phyloP scores from a whole-genome alignment of 306 rosid species.

The Ziziphus jujuba region DNA sequence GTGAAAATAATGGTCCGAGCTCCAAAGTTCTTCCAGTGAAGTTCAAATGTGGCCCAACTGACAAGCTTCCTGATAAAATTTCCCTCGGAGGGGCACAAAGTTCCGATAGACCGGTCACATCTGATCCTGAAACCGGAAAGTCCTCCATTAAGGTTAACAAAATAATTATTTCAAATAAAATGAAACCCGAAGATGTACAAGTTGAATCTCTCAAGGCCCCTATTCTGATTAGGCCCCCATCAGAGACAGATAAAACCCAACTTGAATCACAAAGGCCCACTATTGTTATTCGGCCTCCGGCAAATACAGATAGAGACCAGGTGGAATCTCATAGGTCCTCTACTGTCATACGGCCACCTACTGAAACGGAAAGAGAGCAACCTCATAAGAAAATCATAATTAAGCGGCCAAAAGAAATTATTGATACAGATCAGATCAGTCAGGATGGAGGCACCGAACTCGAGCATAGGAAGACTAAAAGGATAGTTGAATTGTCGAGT shows the following conservation, averaged over 20 bases:
- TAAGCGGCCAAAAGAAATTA: constrained; percentile 70
- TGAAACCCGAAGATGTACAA: constrained; percentile 59
- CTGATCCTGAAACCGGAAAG: constrained; percentile 78
- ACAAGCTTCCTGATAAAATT: constrained; percentile 63
- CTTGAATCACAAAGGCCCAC: constrained; percentile 40
- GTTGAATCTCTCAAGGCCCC: constrained; percentile 64
- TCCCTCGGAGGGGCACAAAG: constrained; percentile 48
- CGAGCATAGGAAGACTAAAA: constrained; percentile 82
- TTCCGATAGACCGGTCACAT: constrained; percentile 61
- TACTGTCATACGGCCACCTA: constrained; percentile 40
- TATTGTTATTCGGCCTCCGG: constrained; percentile 47
- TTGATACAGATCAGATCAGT: constrained; percentile 67
- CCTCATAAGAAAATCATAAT: constrained; percentile 75
- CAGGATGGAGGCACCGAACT: constrained; percentile 53
- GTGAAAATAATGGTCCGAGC: constrained; percentile 36
- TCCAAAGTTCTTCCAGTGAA: constrained; percentile 67
- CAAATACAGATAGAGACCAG: constrained; percentile 46
- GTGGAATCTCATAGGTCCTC: constrained; percentile 51
- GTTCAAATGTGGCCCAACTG: constrained; percentile 82
- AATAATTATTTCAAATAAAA: constrained; percentile 66
- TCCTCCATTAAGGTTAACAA: constrained; percentile 56
- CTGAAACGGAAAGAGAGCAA: constrained; percentile 62
- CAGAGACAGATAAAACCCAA: constrained; percentile 36
- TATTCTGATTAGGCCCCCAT: constrained; percentile 64
- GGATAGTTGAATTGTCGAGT: constrained; percentile 77